Percentiles rank a stretch among this genome's conserved stretches.
Conservation (phyloP, 192 early-diverging fungal species). For the Backusella mclennaniae region DNA sequence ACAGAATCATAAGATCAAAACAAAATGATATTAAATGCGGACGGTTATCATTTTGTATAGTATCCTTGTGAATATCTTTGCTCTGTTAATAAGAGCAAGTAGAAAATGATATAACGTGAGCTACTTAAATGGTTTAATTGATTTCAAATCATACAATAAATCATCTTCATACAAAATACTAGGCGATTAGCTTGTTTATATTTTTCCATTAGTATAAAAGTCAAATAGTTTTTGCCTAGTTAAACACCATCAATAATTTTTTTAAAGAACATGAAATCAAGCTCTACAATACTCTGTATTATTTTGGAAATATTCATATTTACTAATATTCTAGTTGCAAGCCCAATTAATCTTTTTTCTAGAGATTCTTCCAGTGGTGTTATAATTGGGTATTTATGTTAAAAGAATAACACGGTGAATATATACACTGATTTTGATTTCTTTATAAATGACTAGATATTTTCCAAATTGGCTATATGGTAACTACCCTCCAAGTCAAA, state of each 20-base stretch:
- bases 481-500: conserved; percentile 10
- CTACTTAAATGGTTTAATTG: not conserved
- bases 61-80: not conserved
- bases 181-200: not conserved
- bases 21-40: not conserved
- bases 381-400: not conserved
- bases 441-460: conserved; percentile 3
- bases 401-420: not conserved
- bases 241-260: not conserved
- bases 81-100: not conserved
- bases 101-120: not conserved
- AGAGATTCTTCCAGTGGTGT: not conserved
- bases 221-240: not conserved
- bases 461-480: conserved; percentile 25
- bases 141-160: not conserved
- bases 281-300: not conserved
- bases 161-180: not conserved
- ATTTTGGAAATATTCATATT: not conserved
- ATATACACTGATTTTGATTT: not conserved
- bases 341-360: not conserved
- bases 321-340: not conserved
- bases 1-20: not conserved
- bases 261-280: not conserved
- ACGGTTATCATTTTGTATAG: not conserved
- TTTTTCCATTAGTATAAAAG: not conserved